Conservation (phyloP, 2,329 filamentous ascomycete genomes). For the Aspergillus sp. region DNA sequence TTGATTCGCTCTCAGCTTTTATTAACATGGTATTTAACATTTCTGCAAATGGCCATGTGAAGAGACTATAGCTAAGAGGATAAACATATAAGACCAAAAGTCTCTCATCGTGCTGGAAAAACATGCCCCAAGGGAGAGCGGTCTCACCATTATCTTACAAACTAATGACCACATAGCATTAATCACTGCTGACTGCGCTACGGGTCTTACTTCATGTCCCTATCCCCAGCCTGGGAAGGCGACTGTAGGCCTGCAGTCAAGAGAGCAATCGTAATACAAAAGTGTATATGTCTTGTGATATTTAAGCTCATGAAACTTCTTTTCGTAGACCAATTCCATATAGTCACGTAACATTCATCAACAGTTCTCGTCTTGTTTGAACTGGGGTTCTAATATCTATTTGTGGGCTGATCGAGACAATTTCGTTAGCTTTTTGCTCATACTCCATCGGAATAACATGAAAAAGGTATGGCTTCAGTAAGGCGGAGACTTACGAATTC, state of each 20-base stretch:
- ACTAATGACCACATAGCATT: background rate
- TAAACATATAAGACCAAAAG: too few relatives aligned
- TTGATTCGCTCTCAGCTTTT: too few relatives aligned
- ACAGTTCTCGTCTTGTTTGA: slow-evolving; percentile 16
- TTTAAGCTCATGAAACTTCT: slow-evolving; percentile 25
- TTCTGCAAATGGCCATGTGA: too few relatives aligned
- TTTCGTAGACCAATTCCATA: slow-evolving; percentile 26
- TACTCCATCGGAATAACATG: background rate
- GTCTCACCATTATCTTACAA: background rate
- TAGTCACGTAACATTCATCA: slow-evolving; percentile 28
- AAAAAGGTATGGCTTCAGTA: background rate
- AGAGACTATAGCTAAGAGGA: too few relatives aligned
- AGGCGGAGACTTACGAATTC: slow-evolving; percentile 52
- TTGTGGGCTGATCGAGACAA: slow-evolving; percentile 35
- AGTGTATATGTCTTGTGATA: slow-evolving; percentile 1
- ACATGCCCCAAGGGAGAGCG: too few relatives aligned
- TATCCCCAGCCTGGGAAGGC: background rate
- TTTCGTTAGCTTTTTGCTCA: slow-evolving; percentile 26
- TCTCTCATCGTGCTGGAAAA: too few relatives aligned
- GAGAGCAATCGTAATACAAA: background rate
- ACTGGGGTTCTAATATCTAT: slow-evolving; percentile 28
- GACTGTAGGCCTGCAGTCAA: background rate
- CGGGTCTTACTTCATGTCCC: background rate
- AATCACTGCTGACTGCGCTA: background rate
- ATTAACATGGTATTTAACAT: too few relatives aligned